phyloP scores from a whole-genome alignment of 129 eudicot species.

The Tagetes patula region DNA sequence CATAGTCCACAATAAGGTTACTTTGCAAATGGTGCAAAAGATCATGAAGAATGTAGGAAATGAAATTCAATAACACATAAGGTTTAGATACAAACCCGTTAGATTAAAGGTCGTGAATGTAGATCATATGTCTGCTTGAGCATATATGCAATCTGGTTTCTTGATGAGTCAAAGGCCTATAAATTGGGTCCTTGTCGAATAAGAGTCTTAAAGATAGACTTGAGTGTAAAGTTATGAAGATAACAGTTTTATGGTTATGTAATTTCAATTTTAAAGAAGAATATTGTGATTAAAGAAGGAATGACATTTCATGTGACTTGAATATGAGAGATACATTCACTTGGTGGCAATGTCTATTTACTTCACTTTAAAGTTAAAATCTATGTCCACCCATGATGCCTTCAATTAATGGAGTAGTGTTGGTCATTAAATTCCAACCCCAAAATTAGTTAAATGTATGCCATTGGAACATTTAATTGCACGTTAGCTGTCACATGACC shows the following conservation, averaged over 20 bases:
- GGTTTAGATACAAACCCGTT: background rate
- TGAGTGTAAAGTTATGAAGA: too few relatives aligned
- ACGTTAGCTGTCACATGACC: constrained; percentile 23
- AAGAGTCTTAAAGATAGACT: too few relatives aligned
- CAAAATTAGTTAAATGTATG: constrained; percentile 19
- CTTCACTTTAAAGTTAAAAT: constrained; percentile 4
- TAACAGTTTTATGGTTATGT: too few relatives aligned
- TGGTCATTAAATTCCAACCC: constrained; percentile 29
- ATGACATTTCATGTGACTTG: too few relatives aligned
- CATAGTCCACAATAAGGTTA: constrained; percentile 16
- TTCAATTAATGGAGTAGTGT: constrained; percentile 8
- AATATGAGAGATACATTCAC: background rate
- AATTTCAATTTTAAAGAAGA: too few relatives aligned
- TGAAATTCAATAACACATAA: too few relatives aligned
- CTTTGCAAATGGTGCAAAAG: constrained; percentile 29
- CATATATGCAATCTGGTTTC: too few relatives aligned
- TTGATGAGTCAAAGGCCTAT: too few relatives aligned
- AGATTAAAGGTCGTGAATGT: background rate
- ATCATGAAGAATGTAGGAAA: too few relatives aligned
- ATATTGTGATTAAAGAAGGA: too few relatives aligned
- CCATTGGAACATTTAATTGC: constrained; percentile 26
- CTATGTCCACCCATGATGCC: background rate
- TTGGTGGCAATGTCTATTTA: background rate
- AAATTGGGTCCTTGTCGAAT: too few relatives aligned
- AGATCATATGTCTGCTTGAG: too few relatives aligned